Percentiles rank a stretch among this genome's conserved stretches.
These are phyloP conservation scores for Colletotrichum melonis DNA, from an alignment of 2,329 filamentous ascomycete species.

Conservation along the genomic window DNA sequence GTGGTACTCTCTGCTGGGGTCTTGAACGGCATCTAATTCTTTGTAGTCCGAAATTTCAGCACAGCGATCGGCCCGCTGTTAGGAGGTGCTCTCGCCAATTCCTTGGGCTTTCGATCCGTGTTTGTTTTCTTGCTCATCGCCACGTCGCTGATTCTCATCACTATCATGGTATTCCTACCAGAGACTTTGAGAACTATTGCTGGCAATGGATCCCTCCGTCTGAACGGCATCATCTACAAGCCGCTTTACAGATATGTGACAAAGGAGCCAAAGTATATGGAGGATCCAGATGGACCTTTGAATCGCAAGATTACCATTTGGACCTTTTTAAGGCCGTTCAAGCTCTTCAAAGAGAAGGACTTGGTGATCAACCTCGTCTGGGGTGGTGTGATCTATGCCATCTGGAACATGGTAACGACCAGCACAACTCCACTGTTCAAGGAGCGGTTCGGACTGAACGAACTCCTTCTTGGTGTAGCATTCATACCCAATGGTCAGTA, in stretches of 20 bases:
- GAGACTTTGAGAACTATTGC: conserved; percentile 44
- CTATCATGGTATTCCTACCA: conserved; percentile 41
- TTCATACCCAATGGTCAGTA: conserved; percentile 42
- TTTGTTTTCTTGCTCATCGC: conserved; percentile 33
- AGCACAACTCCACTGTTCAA: conserved; percentile 52
- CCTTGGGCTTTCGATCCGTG: conserved; percentile 26
- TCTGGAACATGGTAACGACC: conserved; percentile 61
- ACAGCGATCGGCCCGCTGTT: conserved; percentile 47
- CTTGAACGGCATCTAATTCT: not conserved
- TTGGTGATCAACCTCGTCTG: conserved; percentile 55
- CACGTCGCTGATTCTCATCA: conserved; percentile 32
- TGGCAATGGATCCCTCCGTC: conserved; percentile 41
- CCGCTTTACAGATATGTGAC: conserved; percentile 38
- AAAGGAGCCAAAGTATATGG: conserved; percentile 35
- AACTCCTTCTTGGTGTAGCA: conserved; percentile 41
- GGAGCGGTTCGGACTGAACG: conserved; percentile 39
- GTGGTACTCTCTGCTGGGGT: accelerated
- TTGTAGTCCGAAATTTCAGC: conserved; percentile 42
- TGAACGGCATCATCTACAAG: conserved; percentile 42
- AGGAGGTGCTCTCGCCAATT: conserved; percentile 44
- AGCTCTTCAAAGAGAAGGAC: conserved; percentile 54
- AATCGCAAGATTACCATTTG: conserved; percentile 40
- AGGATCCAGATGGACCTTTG: conserved; percentile 39
- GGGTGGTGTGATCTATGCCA: conserved; percentile 48
- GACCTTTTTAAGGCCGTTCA: conserved; percentile 51